Evolutionary conservation across 345 rosid species (phyloP).

Genomic region (Hibiscus mutabilis): DNA sequence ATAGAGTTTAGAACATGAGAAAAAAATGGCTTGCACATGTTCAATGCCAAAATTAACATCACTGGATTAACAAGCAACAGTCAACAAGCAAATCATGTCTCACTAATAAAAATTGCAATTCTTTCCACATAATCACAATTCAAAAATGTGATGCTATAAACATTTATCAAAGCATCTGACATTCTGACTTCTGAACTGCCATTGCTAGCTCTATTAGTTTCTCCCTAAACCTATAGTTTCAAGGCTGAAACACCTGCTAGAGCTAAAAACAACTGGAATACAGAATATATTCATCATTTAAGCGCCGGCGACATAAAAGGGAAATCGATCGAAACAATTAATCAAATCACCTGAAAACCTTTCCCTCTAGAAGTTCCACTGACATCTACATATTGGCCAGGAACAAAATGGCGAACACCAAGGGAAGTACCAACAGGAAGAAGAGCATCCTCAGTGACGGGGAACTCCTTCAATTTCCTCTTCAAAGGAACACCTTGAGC

Average conservation of each 20-base stretch:
- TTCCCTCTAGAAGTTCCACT: conserved; percentile 86
- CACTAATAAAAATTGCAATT: background rate
- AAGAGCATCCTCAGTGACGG: conserved; percentile 89
- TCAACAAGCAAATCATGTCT: background rate
- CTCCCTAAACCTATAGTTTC: background rate
- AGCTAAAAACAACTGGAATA: background rate
- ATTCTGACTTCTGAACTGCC: background rate
- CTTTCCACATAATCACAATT: background rate
- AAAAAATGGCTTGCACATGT: background rate
- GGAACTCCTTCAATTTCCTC: conserved; percentile 91
- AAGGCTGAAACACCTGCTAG: background rate
- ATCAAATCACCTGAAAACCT: conserved; percentile 73
- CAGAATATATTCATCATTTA: background rate
- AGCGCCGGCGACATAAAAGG: no score
- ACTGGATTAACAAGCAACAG: background rate
- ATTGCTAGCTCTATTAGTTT: background rate
- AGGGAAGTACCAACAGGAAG: conserved; percentile 71
- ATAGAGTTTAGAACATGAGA: background rate
- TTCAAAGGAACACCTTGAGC: conserved; percentile 88
- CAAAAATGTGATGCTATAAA: background rate
- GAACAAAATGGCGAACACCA: conserved; percentile 89
- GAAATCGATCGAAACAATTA: background rate
- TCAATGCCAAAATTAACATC: background rate
- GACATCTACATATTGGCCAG: conserved; percentile 80
- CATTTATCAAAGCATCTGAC: background rate